Conservation (phyloP, 129 eudicot genomes). For the Dittrichia graveolens region DNA sequence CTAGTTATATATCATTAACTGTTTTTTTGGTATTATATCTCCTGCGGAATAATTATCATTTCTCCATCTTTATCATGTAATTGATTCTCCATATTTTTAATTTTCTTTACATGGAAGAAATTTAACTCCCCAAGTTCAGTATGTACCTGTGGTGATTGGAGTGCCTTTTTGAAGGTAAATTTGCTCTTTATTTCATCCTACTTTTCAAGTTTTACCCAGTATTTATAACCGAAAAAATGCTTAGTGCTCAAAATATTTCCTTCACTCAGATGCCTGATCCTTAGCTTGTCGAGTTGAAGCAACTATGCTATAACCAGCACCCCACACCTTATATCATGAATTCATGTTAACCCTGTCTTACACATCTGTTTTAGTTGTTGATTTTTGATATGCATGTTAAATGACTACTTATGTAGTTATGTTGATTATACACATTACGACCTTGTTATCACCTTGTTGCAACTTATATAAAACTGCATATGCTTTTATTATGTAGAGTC, state of each 20-base stretch:
- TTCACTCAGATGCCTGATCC: background rate
- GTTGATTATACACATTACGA: constrained; percentile 21
- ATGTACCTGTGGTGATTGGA: constrained; percentile 88
- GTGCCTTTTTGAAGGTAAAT: constrained; percentile 78
- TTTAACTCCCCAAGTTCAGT: constrained; percentile 90
- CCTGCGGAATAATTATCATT: constrained; percentile 1
- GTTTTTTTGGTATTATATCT: too few relatives aligned
- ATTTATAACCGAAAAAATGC: constrained; percentile 8
- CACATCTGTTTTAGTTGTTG: constrained; percentile 17
- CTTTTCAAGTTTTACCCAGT: background rate
- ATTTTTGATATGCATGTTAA: constrained; percentile 22
- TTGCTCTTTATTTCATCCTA: constrained; percentile 18
- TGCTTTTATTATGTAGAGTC: constrained; percentile 56
- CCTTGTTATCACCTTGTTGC: constrained; percentile 14
- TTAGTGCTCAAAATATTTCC: background rate
- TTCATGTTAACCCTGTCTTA: constrained; percentile 13
- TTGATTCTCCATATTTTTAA: background rate
- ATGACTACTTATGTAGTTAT: constrained; percentile 5
- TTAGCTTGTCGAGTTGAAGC: background rate
- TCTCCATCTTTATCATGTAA: constrained; percentile 14
- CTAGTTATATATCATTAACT: background rate
- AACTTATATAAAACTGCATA: background rate
- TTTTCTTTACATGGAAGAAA: constrained; percentile 54
- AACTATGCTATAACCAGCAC: background rate
- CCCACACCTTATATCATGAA: background rate